Conservation (phyloP, 2,329 filamentous ascomycete species). For the Capronia epimyces region DNA sequence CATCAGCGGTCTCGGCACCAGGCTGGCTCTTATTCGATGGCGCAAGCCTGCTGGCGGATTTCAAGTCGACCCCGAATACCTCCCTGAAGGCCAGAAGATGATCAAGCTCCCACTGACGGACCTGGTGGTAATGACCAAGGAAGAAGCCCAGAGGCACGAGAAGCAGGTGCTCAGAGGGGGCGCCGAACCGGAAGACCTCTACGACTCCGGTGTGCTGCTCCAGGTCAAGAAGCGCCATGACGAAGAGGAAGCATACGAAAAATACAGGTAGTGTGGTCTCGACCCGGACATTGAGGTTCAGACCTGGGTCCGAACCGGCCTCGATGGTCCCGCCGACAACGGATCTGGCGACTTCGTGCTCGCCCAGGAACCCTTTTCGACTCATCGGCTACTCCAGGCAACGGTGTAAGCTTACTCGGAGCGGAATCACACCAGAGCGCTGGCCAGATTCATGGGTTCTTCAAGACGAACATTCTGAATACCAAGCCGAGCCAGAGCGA, state of each 20-base stretch:
- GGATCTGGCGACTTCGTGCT: too few species aligned
- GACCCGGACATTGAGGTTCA: neutral
- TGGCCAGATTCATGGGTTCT: too few species aligned
- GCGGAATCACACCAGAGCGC: too few species aligned
- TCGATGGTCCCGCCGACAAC: too few species aligned
- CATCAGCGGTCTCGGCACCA: constrained; percentile 73
- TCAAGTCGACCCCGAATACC: constrained; percentile 56
- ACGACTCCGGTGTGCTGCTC: constrained; percentile 61
- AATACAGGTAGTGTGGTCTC: constrained; percentile 40
- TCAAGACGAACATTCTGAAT: too few species aligned
- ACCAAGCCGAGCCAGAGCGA: too few species aligned
- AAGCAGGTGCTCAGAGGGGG: constrained; percentile 68
- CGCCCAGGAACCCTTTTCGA: too few species aligned
- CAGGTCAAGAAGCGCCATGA: constrained; percentile 61
- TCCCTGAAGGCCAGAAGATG: constrained; percentile 64
- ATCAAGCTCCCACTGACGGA: constrained; percentile 64
- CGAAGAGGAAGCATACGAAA: constrained; percentile 58
- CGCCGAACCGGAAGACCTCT: constrained; percentile 65
- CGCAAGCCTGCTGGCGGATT: constrained; percentile 57
- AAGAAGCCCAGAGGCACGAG: constrained; percentile 76
- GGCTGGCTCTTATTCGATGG: constrained; percentile 79
- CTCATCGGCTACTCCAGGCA: too few species aligned
- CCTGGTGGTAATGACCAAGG: constrained; percentile 83
- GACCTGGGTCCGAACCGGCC: too few species aligned
- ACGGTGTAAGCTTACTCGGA: too few species aligned